Percentiles rank a stretch among this genome's conserved stretches.
Conservation (phyloP, 202 grass and related monocot species). For the Zoysia matrella region DNA sequence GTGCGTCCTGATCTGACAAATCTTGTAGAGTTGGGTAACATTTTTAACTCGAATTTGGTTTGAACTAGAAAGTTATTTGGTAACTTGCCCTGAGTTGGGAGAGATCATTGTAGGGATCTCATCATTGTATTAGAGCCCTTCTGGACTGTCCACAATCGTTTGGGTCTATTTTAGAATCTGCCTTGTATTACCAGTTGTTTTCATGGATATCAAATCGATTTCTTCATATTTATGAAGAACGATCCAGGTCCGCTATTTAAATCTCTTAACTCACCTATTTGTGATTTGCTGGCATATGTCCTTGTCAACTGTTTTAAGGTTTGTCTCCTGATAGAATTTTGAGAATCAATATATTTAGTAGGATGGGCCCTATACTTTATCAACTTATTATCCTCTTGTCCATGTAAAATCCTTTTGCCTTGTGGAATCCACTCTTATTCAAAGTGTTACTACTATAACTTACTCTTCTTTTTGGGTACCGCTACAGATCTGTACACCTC, state of each 20-base stretch:
- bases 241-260: constrained; percentile 1
- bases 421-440: background rate
- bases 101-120: constrained; percentile 21
- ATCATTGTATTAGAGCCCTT: too few species aligned
- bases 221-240: constrained; percentile 27
- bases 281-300: background rate
- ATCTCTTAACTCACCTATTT: background rate
- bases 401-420: constrained; percentile 8
- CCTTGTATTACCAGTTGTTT: constrained; percentile 3
- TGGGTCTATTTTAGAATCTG: too few species aligned
- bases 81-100: background rate
- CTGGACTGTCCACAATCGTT: too few species aligned
- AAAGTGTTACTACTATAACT: background rate
- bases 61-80: constrained; percentile 26
- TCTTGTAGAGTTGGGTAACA: background rate
- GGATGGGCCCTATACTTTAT: background rate
- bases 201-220: constrained; percentile 19
- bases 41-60: background rate
- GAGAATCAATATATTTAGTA: background rate
- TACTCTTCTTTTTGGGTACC: constrained; percentile 18
- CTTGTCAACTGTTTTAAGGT: constrained; percentile 7
- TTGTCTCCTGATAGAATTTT: constrained; percentile 4
- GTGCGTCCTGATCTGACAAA: background rate
- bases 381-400: background rate
- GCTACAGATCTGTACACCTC: constrained; percentile 75